Evolutionary conservation across 139 green algal genomes (phyloP).

Genomic region (Haematococcus lacustris): DNA sequence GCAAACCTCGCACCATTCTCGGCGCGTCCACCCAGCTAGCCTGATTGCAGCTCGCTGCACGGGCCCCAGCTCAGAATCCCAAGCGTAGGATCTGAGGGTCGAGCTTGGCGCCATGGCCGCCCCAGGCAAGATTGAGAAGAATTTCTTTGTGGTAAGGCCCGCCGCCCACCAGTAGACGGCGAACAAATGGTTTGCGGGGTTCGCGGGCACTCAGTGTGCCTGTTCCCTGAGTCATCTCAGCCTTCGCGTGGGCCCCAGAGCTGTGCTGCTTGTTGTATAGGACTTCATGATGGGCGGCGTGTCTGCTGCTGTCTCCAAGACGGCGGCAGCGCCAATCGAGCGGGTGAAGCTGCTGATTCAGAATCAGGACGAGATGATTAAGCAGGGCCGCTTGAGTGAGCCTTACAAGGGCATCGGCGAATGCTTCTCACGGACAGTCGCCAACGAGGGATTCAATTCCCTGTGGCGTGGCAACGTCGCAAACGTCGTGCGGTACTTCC

Average conservation of each 20-base stretch:
- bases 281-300: slow-evolving; percentile 44
- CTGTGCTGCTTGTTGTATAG: slow-evolving; percentile 3
- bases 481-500: slow-evolving; percentile 95
- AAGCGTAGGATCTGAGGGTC: too few relatives aligned
- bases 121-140: slow-evolving; percentile 11
- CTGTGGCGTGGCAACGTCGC: slow-evolving; percentile 97
- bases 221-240: too few relatives aligned
- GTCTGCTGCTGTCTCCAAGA: slow-evolving; percentile 89
- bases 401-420: slow-evolving; percentile 90
- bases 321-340: slow-evolving; percentile 91
- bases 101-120: too few relatives aligned
- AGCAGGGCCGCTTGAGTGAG: slow-evolving; percentile 45
- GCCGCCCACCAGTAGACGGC: too few relatives aligned
- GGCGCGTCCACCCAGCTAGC: too few relatives aligned
- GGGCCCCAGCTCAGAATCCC: too few relatives aligned
- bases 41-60: too few relatives aligned
- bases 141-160: slow-evolving; percentile 1
- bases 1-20: too few relatives aligned
- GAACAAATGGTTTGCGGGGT: too few relatives aligned
- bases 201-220: too few relatives aligned
- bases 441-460: slow-evolving; percentile 84
- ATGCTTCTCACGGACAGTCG: slow-evolving; percentile 86
- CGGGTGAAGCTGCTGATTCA: slow-evolving; percentile 94
- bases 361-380: slow-evolving; percentile 63
- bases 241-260: too few relatives aligned